Base-by-base conservation (phyloP, 495 filamentous ascomycete genomes). In the Lophiostoma macrostomum region DNA sequence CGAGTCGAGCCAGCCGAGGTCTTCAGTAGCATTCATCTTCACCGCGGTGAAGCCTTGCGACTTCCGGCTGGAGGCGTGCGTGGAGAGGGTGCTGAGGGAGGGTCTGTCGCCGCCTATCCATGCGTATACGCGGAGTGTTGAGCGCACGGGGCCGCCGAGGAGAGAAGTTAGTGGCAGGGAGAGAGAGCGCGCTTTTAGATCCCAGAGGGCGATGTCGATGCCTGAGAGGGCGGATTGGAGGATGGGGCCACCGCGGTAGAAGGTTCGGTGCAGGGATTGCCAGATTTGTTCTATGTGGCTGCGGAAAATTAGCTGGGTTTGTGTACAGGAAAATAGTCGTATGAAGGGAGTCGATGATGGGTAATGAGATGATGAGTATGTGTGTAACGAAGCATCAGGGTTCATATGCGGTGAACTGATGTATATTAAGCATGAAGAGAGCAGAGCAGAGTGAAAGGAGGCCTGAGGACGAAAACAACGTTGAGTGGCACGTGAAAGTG, bases 91-190 rank as follows among this genome's bases (percentile, higher is more conserved):
- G 30, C 12, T 19, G 23, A 24, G 11, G 44, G 69, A 66, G 5
- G 87, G 87, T n/a, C 86, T 74, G 60, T 91, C 87, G 6, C 87
- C 87, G 27, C 87, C 87, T 62, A 91, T 89, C 87, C 87, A 91
- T n/a, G 84, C 81, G 64, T 91, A 91, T 3, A 91, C 87, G 55
- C 79, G 80, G 23, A 89, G 67, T 65, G 84, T 87, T 60, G 85
- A 71, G 24, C 87, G 75, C 30, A 91, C 83, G 59, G 87, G 86
- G 14, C 87, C 87, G 12, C 87, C 87, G 2, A 91, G 71, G 11
- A 91, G 71, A 58, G 88, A 80, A 58, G 86, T 82, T 22, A 91
- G 75, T 1, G 87, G 87, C 1, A 90, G 83, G 10, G 78, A 76
- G 16, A 91, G 69, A 53, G 71, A 80, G 31, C 64, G 49, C 11